These are phyloP conservation scores for Parastagonospora avenae DNA, from an alignment of 2,329 filamentous ascomycete genomes.

Conservation along the genomic window DNA sequence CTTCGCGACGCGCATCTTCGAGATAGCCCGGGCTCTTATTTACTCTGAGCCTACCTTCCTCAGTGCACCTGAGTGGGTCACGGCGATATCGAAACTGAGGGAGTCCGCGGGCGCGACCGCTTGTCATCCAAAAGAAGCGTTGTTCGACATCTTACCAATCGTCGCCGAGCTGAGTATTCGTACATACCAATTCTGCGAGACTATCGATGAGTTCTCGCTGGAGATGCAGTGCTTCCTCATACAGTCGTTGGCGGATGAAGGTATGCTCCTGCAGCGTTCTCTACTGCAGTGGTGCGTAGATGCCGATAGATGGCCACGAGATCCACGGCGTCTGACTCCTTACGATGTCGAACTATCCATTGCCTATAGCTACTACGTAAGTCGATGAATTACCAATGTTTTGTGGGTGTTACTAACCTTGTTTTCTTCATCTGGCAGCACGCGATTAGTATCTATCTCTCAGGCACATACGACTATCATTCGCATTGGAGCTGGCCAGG, in stretches of 20 bases:
- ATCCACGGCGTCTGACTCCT: not conserved
- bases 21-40: conserved; percentile 32
- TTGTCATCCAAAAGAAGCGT: conserved; percentile 33
- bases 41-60: conserved; percentile 32
- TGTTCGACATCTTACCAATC: conserved; percentile 31
- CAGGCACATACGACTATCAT: conserved; percentile 35
- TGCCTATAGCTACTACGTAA: conserved; percentile 20
- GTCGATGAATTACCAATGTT: no score
- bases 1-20: conserved; percentile 32
- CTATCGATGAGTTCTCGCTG: not conserved
- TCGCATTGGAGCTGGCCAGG: conserved; percentile 15
- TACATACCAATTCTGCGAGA: conserved; percentile 8
- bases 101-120: conserved; percentile 5
- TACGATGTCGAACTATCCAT: conserved; percentile 20
- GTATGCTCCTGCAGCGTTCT: conserved; percentile 16
- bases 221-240: not conserved
- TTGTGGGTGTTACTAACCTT: no score
- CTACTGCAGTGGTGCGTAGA: conserved; percentile 24
- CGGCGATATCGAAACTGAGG: conserved; percentile 25
- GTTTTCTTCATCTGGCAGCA: not conserved
- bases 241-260: conserved; percentile 21
- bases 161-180: conserved; percentile 28
- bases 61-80: conserved; percentile 20
- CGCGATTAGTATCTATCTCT: conserved; percentile 35
- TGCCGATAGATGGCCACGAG: conserved; percentile 12